Evolutionary conservation across 495 filamentous ascomycete genomes (phyloP), one percentile per base, ranked within the genome.

Genomic region (Cenococcum geophilum): DNA sequence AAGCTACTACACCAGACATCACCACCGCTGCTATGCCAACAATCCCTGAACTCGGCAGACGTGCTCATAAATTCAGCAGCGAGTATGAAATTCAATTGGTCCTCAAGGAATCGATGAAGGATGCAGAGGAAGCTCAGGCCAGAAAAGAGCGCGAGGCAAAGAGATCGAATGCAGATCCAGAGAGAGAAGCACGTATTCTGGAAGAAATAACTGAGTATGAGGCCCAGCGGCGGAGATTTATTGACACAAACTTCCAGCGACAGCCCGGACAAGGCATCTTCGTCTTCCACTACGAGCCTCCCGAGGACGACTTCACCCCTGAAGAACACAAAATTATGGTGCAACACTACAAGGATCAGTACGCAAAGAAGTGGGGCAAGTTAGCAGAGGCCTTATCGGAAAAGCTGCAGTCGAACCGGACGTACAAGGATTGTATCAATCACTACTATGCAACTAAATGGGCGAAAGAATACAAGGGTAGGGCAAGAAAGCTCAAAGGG

Each of bases 391-490:
- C 80, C 22, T 71, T 96, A 12, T 80, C 84, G 11, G 59, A 64
- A 54, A 59, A 68, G 51, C 58, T 56, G 22, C 61, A 61, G 16
- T 59, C 54, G 22, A 78, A 81, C 21, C 85, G 92, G 18, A 85
- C 86, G 64, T 93, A 87, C 74, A 84, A 88, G 64, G 84, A 91
- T 52, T 95, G 89, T 70, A 97, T 98, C 64, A 80, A 90, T 64
- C 95, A 97, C 72, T 97, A 98, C 72, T 98, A 98, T 73, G 82
- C 91, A 63, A 96, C 88, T 58, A 98, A 98, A 73, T 85, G 88
- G 68, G 81, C 85, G 59, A 83, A 85, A 23, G 90, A 89, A 59
- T 92, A 96, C 68, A 95, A 96, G 73, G 87, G 89, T 70, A 76
- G 89, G 51, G 79, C 76, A 27, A 92, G 83, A 74, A 86, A 84